Evolutionary conservation across 805 yeast species (phyloP).

Genomic region (Ascoidea rubescens): DNA sequence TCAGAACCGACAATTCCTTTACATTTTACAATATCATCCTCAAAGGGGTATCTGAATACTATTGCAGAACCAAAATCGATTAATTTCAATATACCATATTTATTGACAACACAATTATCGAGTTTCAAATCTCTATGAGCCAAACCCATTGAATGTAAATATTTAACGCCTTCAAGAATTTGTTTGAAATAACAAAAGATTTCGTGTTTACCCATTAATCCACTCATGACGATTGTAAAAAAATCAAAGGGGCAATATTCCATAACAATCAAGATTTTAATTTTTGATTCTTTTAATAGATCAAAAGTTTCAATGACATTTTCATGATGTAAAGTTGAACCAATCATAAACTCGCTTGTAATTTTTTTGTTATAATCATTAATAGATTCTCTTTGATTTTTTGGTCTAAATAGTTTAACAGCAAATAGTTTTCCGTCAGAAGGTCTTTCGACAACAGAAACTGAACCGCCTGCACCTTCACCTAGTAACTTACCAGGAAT

Average conservation of each 20-base stretch:
- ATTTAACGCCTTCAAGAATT: conserved; percentile 57
- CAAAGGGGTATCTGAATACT: conserved; percentile 58
- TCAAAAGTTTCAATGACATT: conserved; percentile 76
- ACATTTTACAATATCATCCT: conserved; percentile 44
- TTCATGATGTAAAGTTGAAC: conserved; percentile 63
- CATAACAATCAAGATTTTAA: conserved; percentile 64
- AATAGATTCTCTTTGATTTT: conserved; percentile 45
- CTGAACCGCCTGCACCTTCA: conserved; percentile 92
- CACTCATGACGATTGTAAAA: conserved; percentile 86
- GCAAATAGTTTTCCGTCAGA: conserved; percentile 59
- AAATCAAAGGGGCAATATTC: conserved; percentile 88
- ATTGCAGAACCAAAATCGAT: conserved; percentile 93
- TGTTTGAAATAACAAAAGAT: conserved; percentile 75
- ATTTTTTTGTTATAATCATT: conserved; percentile 67
- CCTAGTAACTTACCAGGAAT: conserved; percentile 65
- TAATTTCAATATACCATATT: conserved; percentile 63
- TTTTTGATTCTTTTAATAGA: conserved; percentile 48
- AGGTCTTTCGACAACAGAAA: conserved; percentile 56
- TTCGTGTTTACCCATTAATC: conserved; percentile 58
- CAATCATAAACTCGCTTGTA: conserved; percentile 69
- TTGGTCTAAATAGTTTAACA: conserved; percentile 71
- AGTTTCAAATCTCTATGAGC: conserved; percentile 89
- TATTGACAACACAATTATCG: conserved; percentile 81
- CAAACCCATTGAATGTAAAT: conserved; percentile 68
- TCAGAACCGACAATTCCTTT: conserved; percentile 90